Base-by-base conservation (phyloP, 1,139 yeast genomes). In the Cylindricascospora bacillispora region DNA sequence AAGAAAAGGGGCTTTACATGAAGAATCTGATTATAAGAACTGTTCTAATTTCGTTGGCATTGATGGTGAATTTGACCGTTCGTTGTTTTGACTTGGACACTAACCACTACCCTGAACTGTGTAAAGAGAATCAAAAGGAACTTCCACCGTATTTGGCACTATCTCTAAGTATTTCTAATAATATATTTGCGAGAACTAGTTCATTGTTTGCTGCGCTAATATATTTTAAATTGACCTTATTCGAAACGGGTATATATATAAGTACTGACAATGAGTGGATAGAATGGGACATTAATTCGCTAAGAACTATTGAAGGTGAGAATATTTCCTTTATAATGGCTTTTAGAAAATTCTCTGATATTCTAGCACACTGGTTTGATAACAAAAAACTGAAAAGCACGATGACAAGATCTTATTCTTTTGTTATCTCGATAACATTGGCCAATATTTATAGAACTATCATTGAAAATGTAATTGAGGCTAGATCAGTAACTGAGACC, bases 391-490 rank as follows among this genome's bases (percentile, higher is more conserved):
- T 34, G 15, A 29, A 26, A 15, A 21, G 21, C 19, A 15, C 24
- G 7, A 21, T 30, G 13, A 22, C 21, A 6, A 34, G 33, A 4
- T 34, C 34, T 6, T 30, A 27, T 18, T 6, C 26, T 13, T 28
- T 37, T 15, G 17, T 29, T 3, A 26, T 34, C 9, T 14, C 25
- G 11, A 20, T 34, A 12, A 24, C 36, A 6, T 22, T 37, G 21
- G 41, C 35, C 16, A 31, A 26, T n/a, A 30, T 33, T 6, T 28
- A 29, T 14, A 29, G 35, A 13, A 32, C 23, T 4, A 33, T 37
- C 13, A 25, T 34, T 24, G 32, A 33, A 12, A 36, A 36, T 13
- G 41, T 34, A 14, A 29, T 37, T n/a, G 38, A 35, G 15, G 27
- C 24, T 19, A 36, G 38, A 27, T 28, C 25, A 7, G 15, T 23